These are phyloP conservation scores for Talaromyces verruculosus DNA, from an alignment of 2,329 filamentous ascomycete genomes.

Conservation along the genomic window DNA sequence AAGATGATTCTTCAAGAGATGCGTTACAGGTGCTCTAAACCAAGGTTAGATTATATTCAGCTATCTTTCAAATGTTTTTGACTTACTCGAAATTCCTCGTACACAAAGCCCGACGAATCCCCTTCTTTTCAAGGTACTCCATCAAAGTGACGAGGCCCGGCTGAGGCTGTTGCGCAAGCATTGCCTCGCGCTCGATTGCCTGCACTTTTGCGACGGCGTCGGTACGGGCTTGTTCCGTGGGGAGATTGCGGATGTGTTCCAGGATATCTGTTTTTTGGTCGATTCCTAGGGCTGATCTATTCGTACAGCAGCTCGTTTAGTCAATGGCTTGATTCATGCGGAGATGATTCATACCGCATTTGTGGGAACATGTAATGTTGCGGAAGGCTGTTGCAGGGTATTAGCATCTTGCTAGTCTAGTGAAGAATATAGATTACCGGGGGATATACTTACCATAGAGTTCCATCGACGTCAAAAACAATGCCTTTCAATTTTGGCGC, in stretches of 20 bases:
- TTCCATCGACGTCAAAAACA: conserved; percentile 94
- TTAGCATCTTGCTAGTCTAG: background rate
- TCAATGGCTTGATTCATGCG: background rate
- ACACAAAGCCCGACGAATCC: conserved; percentile 78
- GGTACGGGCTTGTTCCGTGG: conserved; percentile 58
- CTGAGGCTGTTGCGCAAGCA: conserved; percentile 77
- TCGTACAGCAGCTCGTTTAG: background rate
- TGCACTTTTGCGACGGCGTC: conserved; percentile 72
- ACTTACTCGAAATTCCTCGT: conserved; percentile 84
- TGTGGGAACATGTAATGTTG: conserved; percentile 94
- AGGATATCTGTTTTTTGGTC: conserved; percentile 76
- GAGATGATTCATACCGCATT: conserved; percentile 61
- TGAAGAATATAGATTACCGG: background rate
- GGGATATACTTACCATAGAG: conserved; percentile 67
- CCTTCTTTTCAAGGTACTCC: conserved; percentile 69
- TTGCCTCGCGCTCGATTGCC: conserved; percentile 75
- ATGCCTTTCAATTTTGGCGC: conserved; percentile 56
- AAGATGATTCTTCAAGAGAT: conserved; percentile 68
- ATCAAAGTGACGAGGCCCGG: conserved; percentile 76
- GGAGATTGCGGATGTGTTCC: conserved; percentile 76
- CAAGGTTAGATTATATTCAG: background rate
- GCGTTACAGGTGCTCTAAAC: conserved; percentile 42
- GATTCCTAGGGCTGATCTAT: conserved; percentile 65
- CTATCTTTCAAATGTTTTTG: background rate
- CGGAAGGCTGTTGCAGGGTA: conserved; percentile 61